These are phyloP conservation scores for Chalciporus piperatus DNA, from an alignment of 768 basidiomycete genomes.

Conservation along the genomic window DNA sequence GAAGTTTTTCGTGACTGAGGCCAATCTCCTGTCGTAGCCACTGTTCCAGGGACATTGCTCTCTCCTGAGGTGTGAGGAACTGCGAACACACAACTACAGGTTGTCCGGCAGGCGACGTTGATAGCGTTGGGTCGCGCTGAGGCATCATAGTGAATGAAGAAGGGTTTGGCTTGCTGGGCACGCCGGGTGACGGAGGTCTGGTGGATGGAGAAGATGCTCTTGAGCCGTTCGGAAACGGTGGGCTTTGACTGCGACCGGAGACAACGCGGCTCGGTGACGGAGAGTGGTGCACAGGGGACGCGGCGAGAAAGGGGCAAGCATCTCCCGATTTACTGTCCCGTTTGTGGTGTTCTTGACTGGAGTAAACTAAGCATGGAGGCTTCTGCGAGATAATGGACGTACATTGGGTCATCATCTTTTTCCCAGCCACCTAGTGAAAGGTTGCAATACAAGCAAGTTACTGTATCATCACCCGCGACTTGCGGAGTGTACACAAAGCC, in stretches of 20 bases:
- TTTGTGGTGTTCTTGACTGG: conserved; percentile 62
- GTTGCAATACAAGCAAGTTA: conserved; percentile 83
- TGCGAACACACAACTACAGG: conserved; percentile 14
- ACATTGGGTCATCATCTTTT: conserved; percentile 73
- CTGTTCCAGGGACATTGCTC: conserved; percentile 79
- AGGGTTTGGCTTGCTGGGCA: background rate
- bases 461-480: conserved; percentile 68
- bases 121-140: conserved; percentile 11
- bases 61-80: conserved; percentile 48
- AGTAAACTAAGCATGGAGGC: too few species aligned
- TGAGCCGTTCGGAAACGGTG: background rate
- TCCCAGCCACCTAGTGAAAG: conserved; percentile 86
- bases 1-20: conserved; percentile 59
- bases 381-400: too few species aligned
- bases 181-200: background rate
- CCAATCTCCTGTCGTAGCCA: conserved; percentile 78
- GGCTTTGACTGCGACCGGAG: background rate
- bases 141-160: background rate
- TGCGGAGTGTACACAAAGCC: conserved; percentile 84
- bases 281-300: conserved; percentile 11
- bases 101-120: conserved; percentile 11
- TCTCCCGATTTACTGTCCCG: conserved; percentile 51
- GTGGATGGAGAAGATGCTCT: background rate
- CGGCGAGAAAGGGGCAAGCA: conserved; percentile 43
- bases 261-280: conserved; percentile 9